Percentiles rank a stretch among this genome's conserved stretches.
Evolutionary conservation across 306 rosid species (phyloP).

Genomic region (Lupinus albus): DNA sequence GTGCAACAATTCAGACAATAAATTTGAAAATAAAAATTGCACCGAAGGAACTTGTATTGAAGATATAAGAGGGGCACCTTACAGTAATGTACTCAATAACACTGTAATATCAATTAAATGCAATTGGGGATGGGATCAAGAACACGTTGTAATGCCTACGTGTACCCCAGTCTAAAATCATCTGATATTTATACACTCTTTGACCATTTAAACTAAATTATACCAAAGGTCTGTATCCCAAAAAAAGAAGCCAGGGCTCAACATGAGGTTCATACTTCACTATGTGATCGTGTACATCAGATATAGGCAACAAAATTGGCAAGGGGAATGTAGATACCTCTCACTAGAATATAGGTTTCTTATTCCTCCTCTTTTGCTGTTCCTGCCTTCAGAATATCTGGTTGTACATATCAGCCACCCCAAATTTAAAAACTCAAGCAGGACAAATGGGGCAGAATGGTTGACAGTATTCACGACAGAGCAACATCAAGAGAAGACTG

Average conservation of each 20-base stretch:
- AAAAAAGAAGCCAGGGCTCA: slow-evolving; percentile 25
- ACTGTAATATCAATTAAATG: too few relatives aligned
- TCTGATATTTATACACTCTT: too few relatives aligned
- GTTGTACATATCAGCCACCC: slow-evolving; percentile 8
- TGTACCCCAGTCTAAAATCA: too few relatives aligned
- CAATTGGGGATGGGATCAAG: too few relatives aligned
- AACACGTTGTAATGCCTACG: too few relatives aligned
- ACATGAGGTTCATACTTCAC: slow-evolving; percentile 3
- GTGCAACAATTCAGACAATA: too few relatives aligned
- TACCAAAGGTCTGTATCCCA: too few relatives aligned
- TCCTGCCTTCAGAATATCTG: slow-evolving; percentile 26
- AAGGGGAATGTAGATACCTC: slow-evolving; percentile 33
- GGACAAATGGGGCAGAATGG: slow-evolving; percentile 33
- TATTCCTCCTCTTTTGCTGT: slow-evolving; percentile 34
- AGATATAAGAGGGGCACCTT: too few relatives aligned
- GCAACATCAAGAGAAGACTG: slow-evolving; percentile 33
- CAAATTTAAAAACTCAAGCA: slow-evolving; percentile 14
- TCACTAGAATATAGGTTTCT: slow-evolving; percentile 16
- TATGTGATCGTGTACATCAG: slow-evolving; percentile 32
- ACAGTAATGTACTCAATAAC: too few relatives aligned
- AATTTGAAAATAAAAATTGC: too few relatives aligned
- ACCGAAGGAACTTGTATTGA: too few relatives aligned
- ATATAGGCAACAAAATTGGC: slow-evolving; percentile 47
- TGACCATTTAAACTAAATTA: too few relatives aligned
- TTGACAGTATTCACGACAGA: slow-evolving; percentile 30